A percentile compares a stretch with the other conserved stretches of the same genome.
These are phyloP conservation scores for Nannochloropsis limnetica DNA, from an alignment of 352 stramenopile genomes.

Conservation along the genomic window DNA sequence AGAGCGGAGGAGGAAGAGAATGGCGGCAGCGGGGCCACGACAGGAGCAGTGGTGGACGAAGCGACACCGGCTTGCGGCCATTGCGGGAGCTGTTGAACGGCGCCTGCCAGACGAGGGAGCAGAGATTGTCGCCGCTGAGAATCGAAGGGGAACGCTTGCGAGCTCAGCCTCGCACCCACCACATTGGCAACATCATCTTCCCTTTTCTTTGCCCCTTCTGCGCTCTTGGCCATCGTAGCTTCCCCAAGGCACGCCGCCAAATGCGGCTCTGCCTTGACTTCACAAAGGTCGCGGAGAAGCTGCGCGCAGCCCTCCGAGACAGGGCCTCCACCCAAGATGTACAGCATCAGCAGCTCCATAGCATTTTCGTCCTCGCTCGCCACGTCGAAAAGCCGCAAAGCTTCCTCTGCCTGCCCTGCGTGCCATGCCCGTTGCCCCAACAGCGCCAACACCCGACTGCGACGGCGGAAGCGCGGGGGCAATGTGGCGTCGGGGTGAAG, in stretches of 20 bases:
- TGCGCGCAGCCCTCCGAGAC: neutral
- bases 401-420: neutral
- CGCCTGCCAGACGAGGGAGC: neutral
- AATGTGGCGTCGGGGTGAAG: neutral
- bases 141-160: neutral
- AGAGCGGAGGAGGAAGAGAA: neutral
- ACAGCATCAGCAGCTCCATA: neutral
- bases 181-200: neutral
- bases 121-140: neutral
- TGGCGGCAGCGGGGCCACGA: neutral
- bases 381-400: constrained; percentile 1
- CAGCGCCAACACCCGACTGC: neutral
- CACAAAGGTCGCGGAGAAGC: neutral
- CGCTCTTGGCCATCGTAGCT: neutral
- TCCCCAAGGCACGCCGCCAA: neutral
- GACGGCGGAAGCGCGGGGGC: constrained; percentile 13
- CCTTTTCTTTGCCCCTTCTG: neutral
- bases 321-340: neutral
- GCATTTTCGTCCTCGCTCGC: neutral
- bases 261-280: neutral
- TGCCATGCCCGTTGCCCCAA: constrained; percentile 12
- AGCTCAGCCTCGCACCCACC: neutral
- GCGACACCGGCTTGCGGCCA: neutral
- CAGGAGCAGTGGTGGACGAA: neutral
- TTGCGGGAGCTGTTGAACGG: neutral